Evolutionary conservation across 1,284 basidiomycete species (phyloP), one percentile per base, ranked within the genome.

Genomic region (Caloboletus inedulis): DNA sequence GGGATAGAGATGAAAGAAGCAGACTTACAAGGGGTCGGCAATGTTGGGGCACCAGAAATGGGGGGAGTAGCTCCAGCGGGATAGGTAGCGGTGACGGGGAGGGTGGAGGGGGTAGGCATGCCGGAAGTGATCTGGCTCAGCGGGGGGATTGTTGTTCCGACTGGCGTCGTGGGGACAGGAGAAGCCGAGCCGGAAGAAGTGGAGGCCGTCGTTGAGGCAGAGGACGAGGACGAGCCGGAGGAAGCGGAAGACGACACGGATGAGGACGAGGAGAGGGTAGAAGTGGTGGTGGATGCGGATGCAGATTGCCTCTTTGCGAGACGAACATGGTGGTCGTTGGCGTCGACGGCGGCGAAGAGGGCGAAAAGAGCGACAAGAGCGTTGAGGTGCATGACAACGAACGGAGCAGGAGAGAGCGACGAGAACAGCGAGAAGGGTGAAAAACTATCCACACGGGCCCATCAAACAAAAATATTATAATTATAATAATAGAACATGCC

Each of bases 121-220:
- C 84, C 85, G 31, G 80, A 80, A 3, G 80, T 85, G 56, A 92
- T 81, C 47, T 73, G 74, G n/a, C 74, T 77, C 44, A 91, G 71
- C 7, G 82, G 76, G 35, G 84, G 82, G 35, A 83, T 61, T 4
- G 60, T 39, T 1, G 69, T 62, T 7, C 60, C 60, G 9, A 65
- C 69, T 9, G 72, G 70, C 14, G 65, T 61, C 10, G 69, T 62
- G 33, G 64, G 59, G 18, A 61, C 54, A 5, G 65, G 52, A 3
- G 66, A 53, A 2, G 62, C 43, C 0, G 59, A 56, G 45, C 52
- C 49, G 37, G 62, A 37, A 10, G 65, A 31, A 3, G 60, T 49
- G 13, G 60, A 14, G 23, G 61, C n/a, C 2, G 64, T 12, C 19
- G 55, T 18, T 33, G 64, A 44, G 44, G 59, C 27, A 8, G 64